Base-by-base conservation (phyloP, 2,329 filamentous ascomycete genomes). In the Arachnomyces sp. region DNA sequence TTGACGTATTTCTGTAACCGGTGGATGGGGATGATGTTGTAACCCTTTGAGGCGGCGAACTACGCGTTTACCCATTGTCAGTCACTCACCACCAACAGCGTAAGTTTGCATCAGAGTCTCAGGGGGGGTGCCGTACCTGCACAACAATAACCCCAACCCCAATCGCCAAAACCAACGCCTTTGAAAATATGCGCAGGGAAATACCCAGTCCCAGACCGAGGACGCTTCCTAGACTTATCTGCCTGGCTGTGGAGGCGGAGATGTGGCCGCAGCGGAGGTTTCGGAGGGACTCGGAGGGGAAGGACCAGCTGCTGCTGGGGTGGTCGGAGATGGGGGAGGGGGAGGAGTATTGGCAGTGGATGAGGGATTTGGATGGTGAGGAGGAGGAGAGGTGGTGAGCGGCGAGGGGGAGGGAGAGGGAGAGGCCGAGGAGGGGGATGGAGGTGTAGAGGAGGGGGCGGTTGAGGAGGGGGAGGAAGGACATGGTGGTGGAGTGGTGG, bases 1-100 rank as follows among this genome's bases (percentile, higher is more conserved):
- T 64, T 67, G 33, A 68, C 53, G 42, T 63, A 63, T 42, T 56
- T 58, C 43, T 69, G 64, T 34, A 70, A 31, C 12, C 57, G 56
- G 17, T 61, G 48, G 8, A 65, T 42, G 3, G 66, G 67, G 37
- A 70, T 49, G 40, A 70, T 48, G 40, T 68, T 64, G 45, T 69
- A 69, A 9, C 67, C 67, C 49, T 60, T 68, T 3, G 67, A 62
- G 4, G 66, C 67, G 20, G 65, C 63, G 54, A 59, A 69, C 66
- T 69, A 43, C 12, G 14, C 34, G 18, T 16, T 28, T 28, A 20
- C 20, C 4, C 34, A 36, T 17, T 2, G 36, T 31, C 11, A 18
- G n/a, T 30, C 20, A 29, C 31, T 28, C 39, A 35, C 25, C 31
- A 30, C 28, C n/a, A 8, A 8, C 28, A 30, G n/a, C n/a, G 8